Base-by-base conservation (phyloP, 257 asterid species). In the Solanum piurae region DNA sequence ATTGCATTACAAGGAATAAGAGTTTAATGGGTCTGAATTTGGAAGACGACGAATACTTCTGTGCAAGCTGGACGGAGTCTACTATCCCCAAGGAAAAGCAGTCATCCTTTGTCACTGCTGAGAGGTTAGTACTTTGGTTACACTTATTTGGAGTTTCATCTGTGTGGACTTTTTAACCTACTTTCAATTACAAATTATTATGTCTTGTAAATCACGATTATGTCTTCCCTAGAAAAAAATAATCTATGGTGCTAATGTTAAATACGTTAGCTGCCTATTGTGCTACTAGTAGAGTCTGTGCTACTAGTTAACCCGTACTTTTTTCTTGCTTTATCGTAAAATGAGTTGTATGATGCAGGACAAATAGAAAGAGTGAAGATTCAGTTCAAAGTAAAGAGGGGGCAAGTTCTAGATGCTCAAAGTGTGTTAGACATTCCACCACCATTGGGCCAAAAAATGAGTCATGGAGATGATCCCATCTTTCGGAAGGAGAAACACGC, bases 21-120 rank as follows among this genome's bases (percentile, higher is more conserved):
- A 97, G 95, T 85, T 86, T 87, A 58, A 89, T 86, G 90, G 92
- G 98, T 75, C 76, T 93, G 93, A 91, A 89, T 34, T 86, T 89
- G 88, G 99, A 97, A 91, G 95, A 95, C 83, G 95, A 95, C 88
- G 99, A 95, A 88, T 95, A 95, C 91, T 95, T 95, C 71, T 94
- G 98, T 52, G 98, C 98, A 89, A 95, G 98, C 90, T 91, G 96
- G 91, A 89, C 93, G 64, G 99, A 97, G 88, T 92, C 93, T 87
- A 94, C 87, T 88, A 90, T 91, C 86, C 72, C 88, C 87, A 95
- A 92, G 29, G 80, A 18, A 92, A 95, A 94, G 90, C 92, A 95
- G 68, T 95, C 98, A 77, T 93, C 96, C 66, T 95, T 98, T 4
- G 93, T 90, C 87, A 89, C 92, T 87, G 96, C 95, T 38, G 98